These are phyloP conservation scores for Waitea zeae DNA, from an alignment of 1,284 basidiomycete species.

Conservation along the genomic window DNA sequence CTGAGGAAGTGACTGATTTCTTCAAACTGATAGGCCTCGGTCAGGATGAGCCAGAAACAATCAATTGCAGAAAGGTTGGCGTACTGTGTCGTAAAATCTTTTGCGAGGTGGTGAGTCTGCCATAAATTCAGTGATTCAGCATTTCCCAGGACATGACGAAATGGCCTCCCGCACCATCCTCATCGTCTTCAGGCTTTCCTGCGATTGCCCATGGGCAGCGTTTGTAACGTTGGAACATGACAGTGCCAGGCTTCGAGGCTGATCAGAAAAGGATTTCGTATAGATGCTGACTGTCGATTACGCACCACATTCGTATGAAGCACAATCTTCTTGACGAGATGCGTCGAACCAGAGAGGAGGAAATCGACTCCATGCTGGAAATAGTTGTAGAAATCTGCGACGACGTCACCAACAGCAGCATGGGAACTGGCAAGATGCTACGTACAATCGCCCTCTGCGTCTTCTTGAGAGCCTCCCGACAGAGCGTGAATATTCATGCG, in stretches of 20 bases:
- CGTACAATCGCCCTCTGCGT: conserved; percentile 10
- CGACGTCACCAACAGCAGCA: neutral
- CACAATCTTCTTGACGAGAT: conserved; percentile 70
- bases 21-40: conserved; percentile 31
- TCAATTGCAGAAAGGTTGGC: conserved; percentile 5
- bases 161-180: conserved; percentile 45
- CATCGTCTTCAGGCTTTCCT: conserved; percentile 55
- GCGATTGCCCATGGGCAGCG: conserved; percentile 79
- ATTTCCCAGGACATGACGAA: conserved; percentile 2
- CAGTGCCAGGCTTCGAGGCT: conserved; percentile 55
- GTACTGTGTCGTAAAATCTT: conserved; percentile 48
- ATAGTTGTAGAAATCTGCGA: conserved; percentile 81
- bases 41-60: conserved; percentile 1
- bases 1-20: conserved; percentile 59
- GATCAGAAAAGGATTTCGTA: neutral
- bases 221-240: conserved; percentile 77
- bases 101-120: conserved; percentile 50
- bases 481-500: conserved; percentile 62
- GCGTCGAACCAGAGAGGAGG: conserved; percentile 51
- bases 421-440: conserved; percentile 3
- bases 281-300: conserved; percentile 6
- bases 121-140: conserved; percentile 5
- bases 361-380: conserved; percentile 81
- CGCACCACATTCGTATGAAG: conserved; percentile 75
- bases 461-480: conserved; percentile 22